A percentile compares a stretch with the other conserved stretches of the same genome.
Conservation (phyloP, 1,139 yeast species). For the Magnusiomyces suaveolens region DNA sequence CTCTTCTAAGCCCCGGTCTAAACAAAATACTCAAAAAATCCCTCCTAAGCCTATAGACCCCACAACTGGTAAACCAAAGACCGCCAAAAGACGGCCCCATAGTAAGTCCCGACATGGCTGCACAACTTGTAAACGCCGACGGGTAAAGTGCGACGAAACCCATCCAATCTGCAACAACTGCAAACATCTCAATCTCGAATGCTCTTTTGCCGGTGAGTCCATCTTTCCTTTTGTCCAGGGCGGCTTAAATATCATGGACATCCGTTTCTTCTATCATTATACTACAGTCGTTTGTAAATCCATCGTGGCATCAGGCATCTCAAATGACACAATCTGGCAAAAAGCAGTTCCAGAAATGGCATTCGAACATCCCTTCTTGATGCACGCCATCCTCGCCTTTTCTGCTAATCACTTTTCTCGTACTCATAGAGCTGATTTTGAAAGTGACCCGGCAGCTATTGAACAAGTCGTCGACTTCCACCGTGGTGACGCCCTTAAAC, state of each 20-base stretch:
- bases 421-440: conserved; percentile 40
- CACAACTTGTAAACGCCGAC: conserved; percentile 72
- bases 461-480: conserved; percentile 81
- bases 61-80: conserved; percentile 9
- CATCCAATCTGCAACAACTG: conserved; percentile 78
- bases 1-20: neutral
- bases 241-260: conserved; percentile 58
- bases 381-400: conserved; percentile 85
- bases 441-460: conserved; percentile 19
- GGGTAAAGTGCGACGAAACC: conserved; percentile 87
- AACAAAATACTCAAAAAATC: neutral
- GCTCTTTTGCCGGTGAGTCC: conserved; percentile 33
- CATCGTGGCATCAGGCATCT: conserved; percentile 82
- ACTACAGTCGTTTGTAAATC: conserved; percentile 77
- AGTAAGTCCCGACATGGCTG: conserved; percentile 85
- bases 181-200: conserved; percentile 61
- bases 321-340: conserved; percentile 80
- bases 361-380: conserved; percentile 75
- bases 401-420: conserved; percentile 85
- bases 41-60: neutral
- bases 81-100: conserved; percentile 40
- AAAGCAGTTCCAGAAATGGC: conserved; percentile 82
- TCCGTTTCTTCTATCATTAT: conserved; percentile 78
- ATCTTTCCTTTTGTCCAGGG: conserved; percentile 23
- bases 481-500: conserved; percentile 73